These are phyloP conservation scores for Debaryomyces subglobosus DNA, from an alignment of 1,139 yeast species.

Conservation along the genomic window DNA sequence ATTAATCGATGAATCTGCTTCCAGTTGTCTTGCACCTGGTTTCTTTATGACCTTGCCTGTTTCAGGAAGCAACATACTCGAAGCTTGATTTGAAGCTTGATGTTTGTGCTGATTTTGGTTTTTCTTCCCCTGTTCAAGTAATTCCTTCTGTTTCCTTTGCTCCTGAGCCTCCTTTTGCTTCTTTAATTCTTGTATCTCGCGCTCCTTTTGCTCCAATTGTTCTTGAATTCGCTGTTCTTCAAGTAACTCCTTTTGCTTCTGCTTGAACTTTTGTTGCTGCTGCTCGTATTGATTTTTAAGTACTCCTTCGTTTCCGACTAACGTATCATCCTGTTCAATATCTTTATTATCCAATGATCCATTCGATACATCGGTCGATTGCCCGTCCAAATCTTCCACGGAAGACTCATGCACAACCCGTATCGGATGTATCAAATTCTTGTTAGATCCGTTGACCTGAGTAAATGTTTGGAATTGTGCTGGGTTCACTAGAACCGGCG, in stretches of 20 bases:
- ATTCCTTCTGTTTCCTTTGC: not conserved
- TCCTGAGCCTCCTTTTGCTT: not conserved
- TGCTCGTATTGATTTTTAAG: slow-evolving; percentile 2
- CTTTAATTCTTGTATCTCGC: not conserved
- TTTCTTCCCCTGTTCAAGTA: not conserved
- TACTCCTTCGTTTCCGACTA: slow-evolving; percentile 18
- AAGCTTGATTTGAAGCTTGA: not conserved
- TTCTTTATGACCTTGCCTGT: not conserved
- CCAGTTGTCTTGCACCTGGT: not conserved
- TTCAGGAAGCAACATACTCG: not conserved
- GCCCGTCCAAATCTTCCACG: slow-evolving; percentile 5
- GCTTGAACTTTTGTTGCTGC: not conserved
- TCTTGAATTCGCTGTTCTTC: not conserved
- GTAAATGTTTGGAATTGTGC: slow-evolving; percentile 27
- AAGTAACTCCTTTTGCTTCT: slow-evolving; percentile 1
- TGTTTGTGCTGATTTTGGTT: not conserved
- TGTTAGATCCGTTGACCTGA: slow-evolving; percentile 9
- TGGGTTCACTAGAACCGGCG: slow-evolving; percentile 30
- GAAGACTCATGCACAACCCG: slow-evolving; percentile 5
- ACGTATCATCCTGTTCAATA: slow-evolving; percentile 30
- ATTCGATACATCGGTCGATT: slow-evolving; percentile 9
- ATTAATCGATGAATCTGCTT: not conserved
- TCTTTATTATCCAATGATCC: slow-evolving; percentile 11
- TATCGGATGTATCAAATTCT: slow-evolving; percentile 10
- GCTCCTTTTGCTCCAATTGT: not conserved